Percentiles rank a stretch among this genome's conserved stretches.
Conservation (phyloP, 1,284 basidiomycete genomes). For the Earliella scabrosa region DNA sequence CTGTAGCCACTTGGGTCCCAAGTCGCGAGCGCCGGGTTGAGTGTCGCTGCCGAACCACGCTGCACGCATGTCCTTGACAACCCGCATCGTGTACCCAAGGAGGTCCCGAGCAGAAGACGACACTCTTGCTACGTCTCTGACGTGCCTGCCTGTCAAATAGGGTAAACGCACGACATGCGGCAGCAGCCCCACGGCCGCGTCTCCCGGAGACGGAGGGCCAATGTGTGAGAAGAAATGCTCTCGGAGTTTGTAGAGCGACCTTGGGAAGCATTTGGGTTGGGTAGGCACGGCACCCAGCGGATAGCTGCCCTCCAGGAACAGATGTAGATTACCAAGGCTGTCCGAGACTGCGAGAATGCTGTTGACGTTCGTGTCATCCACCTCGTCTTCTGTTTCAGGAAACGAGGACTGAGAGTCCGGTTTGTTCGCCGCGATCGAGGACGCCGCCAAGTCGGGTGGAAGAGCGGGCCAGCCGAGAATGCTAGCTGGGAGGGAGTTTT, state of each 20-base stretch:
- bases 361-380: constrained; percentile 58
- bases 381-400: constrained; percentile 48
- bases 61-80: constrained; percentile 70
- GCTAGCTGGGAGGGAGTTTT: constrained; percentile 52
- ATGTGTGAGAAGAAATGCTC: constrained; percentile 49
- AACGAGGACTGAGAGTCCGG: constrained; percentile 40
- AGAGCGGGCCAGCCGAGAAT: constrained; percentile 74
- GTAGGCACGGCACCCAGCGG: constrained; percentile 66
- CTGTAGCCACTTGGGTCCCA: constrained; percentile 75
- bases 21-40: constrained; percentile 64
- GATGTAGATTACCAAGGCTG: constrained; percentile 57
- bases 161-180: constrained; percentile 60
- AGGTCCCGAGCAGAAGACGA: constrained; percentile 75
- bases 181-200: constrained; percentile 35
- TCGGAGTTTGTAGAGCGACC: constrained; percentile 57
- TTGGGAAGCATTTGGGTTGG: constrained; percentile 40
- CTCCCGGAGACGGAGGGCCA: constrained; percentile 22
- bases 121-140: constrained; percentile 69
- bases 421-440: constrained; percentile 55
- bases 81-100: constrained; percentile 68
- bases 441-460: constrained; percentile 52
- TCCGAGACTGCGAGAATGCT: constrained; percentile 69
- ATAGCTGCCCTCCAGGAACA: constrained; percentile 81
- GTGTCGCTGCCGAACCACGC: constrained; percentile 74
- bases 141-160: constrained; percentile 54